Conservation (phyloP, 2,329 filamentous ascomycete genomes). For the Phoma sp. region DNA sequence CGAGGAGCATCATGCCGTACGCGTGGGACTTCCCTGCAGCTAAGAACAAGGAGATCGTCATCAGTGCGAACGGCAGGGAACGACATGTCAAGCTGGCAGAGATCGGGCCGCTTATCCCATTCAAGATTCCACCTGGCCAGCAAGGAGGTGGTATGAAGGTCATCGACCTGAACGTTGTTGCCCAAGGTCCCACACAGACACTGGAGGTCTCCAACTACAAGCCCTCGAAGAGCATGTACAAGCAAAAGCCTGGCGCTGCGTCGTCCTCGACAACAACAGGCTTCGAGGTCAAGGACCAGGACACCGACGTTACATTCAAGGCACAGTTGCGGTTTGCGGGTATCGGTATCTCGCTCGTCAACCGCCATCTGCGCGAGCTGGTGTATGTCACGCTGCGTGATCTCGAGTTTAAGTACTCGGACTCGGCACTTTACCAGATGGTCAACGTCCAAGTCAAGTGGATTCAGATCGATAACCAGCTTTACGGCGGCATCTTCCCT, state of each 20-base stretch:
- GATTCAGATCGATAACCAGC: constrained; percentile 98
- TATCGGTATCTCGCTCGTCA: constrained; percentile 91
- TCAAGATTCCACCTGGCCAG: constrained; percentile 77
- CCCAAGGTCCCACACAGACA: constrained; percentile 93
- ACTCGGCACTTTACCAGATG: constrained; percentile 93
- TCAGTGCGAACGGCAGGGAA: constrained; percentile 79
- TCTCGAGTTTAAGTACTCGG: constrained; percentile 87
- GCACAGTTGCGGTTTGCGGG: constrained; percentile 88
- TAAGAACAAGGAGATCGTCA: constrained; percentile 92
- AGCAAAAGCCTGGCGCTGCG: constrained; percentile 62
- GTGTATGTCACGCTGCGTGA: constrained; percentile 93
- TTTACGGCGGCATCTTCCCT: constrained; percentile 97
- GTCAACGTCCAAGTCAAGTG: constrained; percentile 91
- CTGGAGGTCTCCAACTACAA: constrained; percentile 94
- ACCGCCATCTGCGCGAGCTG: constrained; percentile 87
- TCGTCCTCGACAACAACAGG: constrained; percentile 69
- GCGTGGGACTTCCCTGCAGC: constrained; percentile 98
- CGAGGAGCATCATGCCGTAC: constrained; percentile 98
- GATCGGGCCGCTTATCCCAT: constrained; percentile 93
- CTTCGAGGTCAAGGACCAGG: constrained; percentile 93
- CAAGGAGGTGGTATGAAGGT: constrained; percentile 76
- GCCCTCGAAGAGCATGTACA: constrained; percentile 89
- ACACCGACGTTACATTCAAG: constrained; percentile 86
- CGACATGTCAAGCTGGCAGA: constrained; percentile 93
- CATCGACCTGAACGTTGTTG: constrained; percentile 94